Conservation (phyloP, 768 basidiomycete genomes). For the Boletus bicolor region DNA sequence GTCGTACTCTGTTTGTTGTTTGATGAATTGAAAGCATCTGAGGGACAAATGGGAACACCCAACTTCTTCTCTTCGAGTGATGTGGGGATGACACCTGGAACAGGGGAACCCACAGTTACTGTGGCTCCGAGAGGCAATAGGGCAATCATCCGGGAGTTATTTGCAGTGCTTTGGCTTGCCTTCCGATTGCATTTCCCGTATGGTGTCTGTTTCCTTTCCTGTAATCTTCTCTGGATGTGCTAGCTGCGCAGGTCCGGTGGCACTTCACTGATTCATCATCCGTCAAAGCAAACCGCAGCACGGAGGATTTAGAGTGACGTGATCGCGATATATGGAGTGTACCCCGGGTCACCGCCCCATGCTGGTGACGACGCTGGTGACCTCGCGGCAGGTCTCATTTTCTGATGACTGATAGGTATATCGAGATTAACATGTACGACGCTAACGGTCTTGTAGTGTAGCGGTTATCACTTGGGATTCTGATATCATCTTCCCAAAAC, state of each 20-base stretch:
- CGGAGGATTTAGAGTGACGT: neutral
- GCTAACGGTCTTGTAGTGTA: conserved; percentile 33
- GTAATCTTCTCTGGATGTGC: neutral
- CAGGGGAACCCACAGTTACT: neutral
- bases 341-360: too few relatives aligned
- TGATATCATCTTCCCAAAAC: conserved; percentile 30
- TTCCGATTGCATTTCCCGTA: neutral
- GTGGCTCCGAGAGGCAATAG: neutral
- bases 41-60: too few relatives aligned
- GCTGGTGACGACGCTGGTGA: too few relatives aligned
- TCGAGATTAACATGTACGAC: accelerated
- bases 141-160: neutral
- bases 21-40: too few relatives aligned
- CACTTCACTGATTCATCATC: neutral
- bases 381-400: too few relatives aligned
- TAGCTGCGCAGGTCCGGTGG: neutral
- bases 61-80: too few relatives aligned
- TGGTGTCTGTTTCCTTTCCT: too few relatives aligned
- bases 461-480: conserved; percentile 41
- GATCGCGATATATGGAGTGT: neutral
- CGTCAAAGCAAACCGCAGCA: neutral
- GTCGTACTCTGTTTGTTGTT: too few relatives aligned
- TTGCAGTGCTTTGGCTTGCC: neutral
- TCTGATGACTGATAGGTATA: neutral
- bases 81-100: neutral